Evolutionary conservation across 108 stramenopile genomes (phyloP), one percentile per base, ranked within the genome.

Genomic region (Stephanodiscus triporus): DNA sequence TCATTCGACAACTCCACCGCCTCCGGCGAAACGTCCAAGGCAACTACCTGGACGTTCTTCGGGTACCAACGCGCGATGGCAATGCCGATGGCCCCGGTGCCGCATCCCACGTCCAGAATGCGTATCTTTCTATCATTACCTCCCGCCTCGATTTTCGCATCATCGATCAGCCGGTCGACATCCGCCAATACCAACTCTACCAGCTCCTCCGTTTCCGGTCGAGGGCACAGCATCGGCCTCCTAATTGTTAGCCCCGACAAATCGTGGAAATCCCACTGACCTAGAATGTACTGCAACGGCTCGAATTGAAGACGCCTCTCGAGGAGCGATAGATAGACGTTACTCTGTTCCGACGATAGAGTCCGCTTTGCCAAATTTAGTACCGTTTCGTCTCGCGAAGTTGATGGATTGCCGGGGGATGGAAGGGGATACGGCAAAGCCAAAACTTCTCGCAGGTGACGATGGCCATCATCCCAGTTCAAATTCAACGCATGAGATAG

Each of bases 121-220:
- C 83, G 78, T 4, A 93, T 49, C 48, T 65, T 70, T 26, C 68
- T 48, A 56, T 49, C 16, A 43, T 14, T 16, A 43, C n/a, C 32
- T 40, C 23, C 17, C 37, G 20, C 20, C 26, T 72, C 48, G 34
- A 53, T 24, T n/a, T 49, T 32, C 30, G 65, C 50, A 30, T 32
- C 24, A 3, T 61, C 23, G 14, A 59, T 64, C 23, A 83, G 63
- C n/a, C 27, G 11, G 20, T 66, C 26, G 34, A 87, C 34, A 40
- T 81, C 79, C 54, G 84, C 70, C 27, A 66, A 63, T 23, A 91
- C 84, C 47, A 86, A 36, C 40, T 89, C 84, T 43, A 98, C 96
- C 66, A 98, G 77, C 81, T 98, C 96, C 75, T 98, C 97, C 50
- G 97, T 98, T 78, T 98, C 97, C 0, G 97, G 97, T 38, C 97